Evolutionary conservation across 148 eudicot genomes (phyloP).

Genomic region (Rhododendron ferrugineum): DNA sequence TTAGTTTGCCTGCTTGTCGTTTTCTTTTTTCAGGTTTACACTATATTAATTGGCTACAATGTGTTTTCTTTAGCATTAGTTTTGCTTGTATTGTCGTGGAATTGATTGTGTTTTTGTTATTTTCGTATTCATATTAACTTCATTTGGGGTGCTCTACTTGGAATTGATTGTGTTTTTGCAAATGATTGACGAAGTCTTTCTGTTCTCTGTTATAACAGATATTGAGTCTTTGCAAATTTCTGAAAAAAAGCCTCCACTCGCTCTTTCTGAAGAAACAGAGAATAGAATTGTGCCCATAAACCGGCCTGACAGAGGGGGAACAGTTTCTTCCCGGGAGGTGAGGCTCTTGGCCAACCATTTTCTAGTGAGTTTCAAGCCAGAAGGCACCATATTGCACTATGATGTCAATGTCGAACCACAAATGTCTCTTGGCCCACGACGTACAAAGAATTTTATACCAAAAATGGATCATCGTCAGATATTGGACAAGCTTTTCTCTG

Average conservation of each 20-base stretch:
- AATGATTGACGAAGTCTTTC: neutral
- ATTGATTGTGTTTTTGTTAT: neutral
- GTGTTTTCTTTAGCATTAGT: neutral
- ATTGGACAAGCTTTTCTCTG: slow-evolving; percentile 33
- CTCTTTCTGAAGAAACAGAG: neutral
- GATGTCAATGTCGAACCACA: slow-evolving; percentile 41
- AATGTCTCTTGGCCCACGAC: slow-evolving; percentile 5
- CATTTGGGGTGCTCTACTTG: neutral
- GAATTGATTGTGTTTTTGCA: too few species aligned
- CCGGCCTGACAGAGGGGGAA: slow-evolving; percentile 50
- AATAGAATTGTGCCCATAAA: slow-evolving; percentile 24
- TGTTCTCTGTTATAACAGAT: neutral
- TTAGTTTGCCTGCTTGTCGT: neutral
- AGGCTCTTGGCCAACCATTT: slow-evolving; percentile 54
- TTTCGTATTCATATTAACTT: neutral
- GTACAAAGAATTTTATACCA: slow-evolving; percentile 17
- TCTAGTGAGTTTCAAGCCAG: slow-evolving; percentile 33
- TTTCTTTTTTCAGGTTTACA: neutral
- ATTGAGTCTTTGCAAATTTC: slow-evolving; percentile 16
- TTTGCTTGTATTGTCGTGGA: neutral
- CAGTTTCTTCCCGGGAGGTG: slow-evolving; percentile 10
- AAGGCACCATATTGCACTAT: slow-evolving; percentile 37
- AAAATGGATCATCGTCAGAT: slow-evolving; percentile 26
- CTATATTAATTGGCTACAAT: neutral
- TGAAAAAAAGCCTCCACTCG: slow-evolving; percentile 11